phyloP scores from a whole-genome alignment of 208 protist species.

The Leishmania major region DNA sequence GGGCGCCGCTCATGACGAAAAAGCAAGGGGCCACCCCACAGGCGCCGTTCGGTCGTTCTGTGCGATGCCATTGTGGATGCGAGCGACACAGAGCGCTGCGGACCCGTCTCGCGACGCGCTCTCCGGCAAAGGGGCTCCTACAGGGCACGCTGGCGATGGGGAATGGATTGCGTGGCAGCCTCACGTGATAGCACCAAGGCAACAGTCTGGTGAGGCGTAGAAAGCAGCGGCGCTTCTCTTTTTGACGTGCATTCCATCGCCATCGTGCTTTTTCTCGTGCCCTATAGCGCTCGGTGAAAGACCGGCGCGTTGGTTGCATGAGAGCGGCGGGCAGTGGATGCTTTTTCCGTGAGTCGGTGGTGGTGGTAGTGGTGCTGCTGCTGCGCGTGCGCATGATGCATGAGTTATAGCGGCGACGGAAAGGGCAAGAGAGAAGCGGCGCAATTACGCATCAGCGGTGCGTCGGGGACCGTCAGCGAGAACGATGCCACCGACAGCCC shows the following conservation, averaged over 20 bases:
- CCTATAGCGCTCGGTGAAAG: background rate
- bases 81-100: background rate
- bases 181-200: background rate
- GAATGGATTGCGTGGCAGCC: background rate
- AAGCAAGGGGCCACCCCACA: background rate
- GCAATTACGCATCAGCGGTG: background rate
- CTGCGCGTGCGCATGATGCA: background rate
- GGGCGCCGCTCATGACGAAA: background rate
- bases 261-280: slow-evolving; percentile 10
- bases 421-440: background rate
- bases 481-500: background rate
- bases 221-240: background rate
- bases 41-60: no score
- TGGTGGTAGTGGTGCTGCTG: background rate
- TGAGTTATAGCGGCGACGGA: background rate
- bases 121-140: background rate
- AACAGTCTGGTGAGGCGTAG: background rate
- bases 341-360: background rate
- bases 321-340: background rate
- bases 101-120: background rate
- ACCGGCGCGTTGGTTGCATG: background rate
- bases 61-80: background rate
- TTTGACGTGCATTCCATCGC: background rate
- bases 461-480: background rate
- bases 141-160: background rate